These are phyloP conservation scores for Nymphaea colorata DNA, from an alignment of 164 flowering plant species.

Conservation along the genomic window DNA sequence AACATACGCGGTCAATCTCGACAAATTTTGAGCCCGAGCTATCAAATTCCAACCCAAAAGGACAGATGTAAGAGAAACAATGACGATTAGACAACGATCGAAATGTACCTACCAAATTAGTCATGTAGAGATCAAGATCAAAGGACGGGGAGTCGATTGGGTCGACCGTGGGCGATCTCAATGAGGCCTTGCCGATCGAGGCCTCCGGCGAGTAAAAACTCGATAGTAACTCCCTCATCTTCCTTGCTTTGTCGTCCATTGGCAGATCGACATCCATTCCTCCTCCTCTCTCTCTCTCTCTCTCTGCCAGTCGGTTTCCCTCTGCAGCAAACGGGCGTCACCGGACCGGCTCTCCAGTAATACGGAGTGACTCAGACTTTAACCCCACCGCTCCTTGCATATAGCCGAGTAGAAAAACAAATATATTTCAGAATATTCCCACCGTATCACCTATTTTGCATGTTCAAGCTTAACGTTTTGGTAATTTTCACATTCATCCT, in stretches of 20 bases:
- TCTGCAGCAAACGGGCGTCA: not conserved
- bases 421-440: too few relatives aligned
- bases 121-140: constrained; percentile 90
- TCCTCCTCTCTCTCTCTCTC: constrained; percentile 4
- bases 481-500: too few relatives aligned
- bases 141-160: constrained; percentile 75
- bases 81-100: not conserved
- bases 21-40: too few relatives aligned
- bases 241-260: constrained; percentile 87
- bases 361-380: too few relatives aligned
- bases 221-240: constrained; percentile 91
- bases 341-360: not conserved
- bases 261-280: constrained; percentile 35
- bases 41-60: too few relatives aligned
- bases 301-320: not conserved
- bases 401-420: too few relatives aligned
- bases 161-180: constrained; percentile 43
- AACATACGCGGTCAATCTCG: too few relatives aligned
- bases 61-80: not conserved
- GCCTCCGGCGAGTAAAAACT: constrained; percentile 93
- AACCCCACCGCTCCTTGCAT: too few relatives aligned
- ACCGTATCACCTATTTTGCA: too few relatives aligned
- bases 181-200: constrained; percentile 21
- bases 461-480: too few relatives aligned
- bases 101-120: constrained; percentile 39